Evolutionary conservation across 2,329 filamentous ascomycete genomes (phyloP), one percentile per base, ranked within the genome.

Genomic region (Cadophora sp.): DNA sequence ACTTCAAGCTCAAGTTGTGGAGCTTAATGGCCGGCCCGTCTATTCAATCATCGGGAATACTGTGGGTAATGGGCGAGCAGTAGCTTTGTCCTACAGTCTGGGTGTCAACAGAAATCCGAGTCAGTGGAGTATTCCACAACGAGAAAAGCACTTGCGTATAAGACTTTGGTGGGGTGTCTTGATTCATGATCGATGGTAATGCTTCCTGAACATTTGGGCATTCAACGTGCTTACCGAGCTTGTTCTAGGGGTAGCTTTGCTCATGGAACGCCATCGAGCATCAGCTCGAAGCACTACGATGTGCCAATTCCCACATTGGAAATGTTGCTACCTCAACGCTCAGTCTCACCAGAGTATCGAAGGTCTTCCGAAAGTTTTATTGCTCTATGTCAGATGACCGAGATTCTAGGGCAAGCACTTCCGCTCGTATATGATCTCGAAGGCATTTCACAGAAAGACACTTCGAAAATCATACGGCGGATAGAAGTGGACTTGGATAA

Each of bases 31-130:
- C 0, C 81, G 88, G 2, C 88, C 88, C 0, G 86, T 86, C 7
- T 87, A 86, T 7, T 86, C 86, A 1, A 84, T 89, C 74, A 85
- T 87, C 6, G 86, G 87, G 0, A 88, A 89, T 69, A 83, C 83
- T 0, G 80, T 84, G 0, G 79, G 83, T 46, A 76, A 87, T 0
- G 85, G 85, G 0, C 80, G 82, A 0, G 83, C 85, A 0, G 79
- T 88, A 8, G 82, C 85, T 0, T 77, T 88, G 58, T 83, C 84
- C 0, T 82, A 88, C 72, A 84, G 84, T 0, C 76, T 88, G 0
- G 86, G 86, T 0, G 74, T 88, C 4, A 87, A 89, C 70, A 81
- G 84, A 12, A 81, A 86, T 56, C 84, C 86, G 0, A 76, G 80
- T 1, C 77, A 77, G 3, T 89, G 86, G 86, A 82, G 83, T 63